Percentiles rank a stretch among this genome's conserved stretches.
These are phyloP conservation scores for Exophiala dermatitidis DNA, from an alignment of 2,329 filamentous ascomycete species.

Conservation along the genomic window DNA sequence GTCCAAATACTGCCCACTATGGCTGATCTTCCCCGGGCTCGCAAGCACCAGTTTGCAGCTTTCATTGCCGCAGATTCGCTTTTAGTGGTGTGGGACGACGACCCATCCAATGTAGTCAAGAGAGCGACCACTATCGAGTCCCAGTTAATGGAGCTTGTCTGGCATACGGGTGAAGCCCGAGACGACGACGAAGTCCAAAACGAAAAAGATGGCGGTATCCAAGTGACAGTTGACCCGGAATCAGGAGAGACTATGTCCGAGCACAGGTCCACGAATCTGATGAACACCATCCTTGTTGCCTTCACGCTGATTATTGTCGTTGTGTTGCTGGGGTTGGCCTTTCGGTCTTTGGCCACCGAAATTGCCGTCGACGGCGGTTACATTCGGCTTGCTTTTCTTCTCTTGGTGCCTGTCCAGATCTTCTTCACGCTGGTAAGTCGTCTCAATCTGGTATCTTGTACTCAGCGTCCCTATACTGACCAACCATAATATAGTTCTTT, in stretches of 20 bases:
- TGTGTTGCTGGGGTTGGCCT: conserved; percentile 51
- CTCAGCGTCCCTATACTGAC: conserved; percentile 76
- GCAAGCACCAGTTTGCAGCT: conserved; percentile 60
- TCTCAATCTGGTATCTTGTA: conserved; percentile 65
- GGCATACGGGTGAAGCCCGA: conserved; percentile 30
- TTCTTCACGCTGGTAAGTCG: conserved; percentile 44
- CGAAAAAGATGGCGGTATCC: conserved; percentile 7
- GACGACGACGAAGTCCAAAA: conserved; percentile 37
- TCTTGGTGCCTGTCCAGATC: conserved; percentile 47
- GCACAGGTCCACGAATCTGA: conserved; percentile 44
- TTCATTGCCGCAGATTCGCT: conserved; percentile 53
- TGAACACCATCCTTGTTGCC: conserved; percentile 49
- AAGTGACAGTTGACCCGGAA: conserved; percentile 9
- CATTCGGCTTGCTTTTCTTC: conserved; percentile 48
- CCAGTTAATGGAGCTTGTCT: conserved; percentile 33
- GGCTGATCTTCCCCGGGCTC: conserved; percentile 50
- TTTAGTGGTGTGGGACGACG: conserved; percentile 58
- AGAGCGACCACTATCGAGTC: conserved; percentile 48
- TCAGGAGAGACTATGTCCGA: conserved; percentile 1
- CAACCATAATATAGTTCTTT: conserved; percentile 53
- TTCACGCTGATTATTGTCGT: conserved; percentile 49
- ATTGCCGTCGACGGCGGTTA: conserved; percentile 48
- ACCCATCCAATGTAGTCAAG: conserved; percentile 49
- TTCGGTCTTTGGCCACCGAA: conserved; percentile 49
- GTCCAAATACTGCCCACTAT: conserved; percentile 57